Conservation (phyloP, 257 asterid species). For the Solanum sejunctum region DNA sequence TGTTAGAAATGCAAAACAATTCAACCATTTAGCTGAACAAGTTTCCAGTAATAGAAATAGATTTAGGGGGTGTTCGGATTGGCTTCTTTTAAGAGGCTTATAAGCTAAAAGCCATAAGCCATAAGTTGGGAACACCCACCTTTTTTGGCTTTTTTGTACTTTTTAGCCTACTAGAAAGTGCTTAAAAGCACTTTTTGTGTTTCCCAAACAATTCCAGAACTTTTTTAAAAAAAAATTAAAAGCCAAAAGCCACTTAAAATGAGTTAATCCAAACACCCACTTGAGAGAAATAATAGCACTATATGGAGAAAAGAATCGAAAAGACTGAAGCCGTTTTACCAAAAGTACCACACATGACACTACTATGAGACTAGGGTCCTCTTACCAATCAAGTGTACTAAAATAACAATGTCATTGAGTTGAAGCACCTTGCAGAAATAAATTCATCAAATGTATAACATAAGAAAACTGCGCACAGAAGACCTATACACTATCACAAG, state of each 20-base stretch:
- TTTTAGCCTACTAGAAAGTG: too few relatives aligned
- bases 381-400: background rate
- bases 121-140: too few relatives aligned
- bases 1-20: background rate
- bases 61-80: background rate
- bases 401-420: background rate
- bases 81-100: too few relatives aligned
- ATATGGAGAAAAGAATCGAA: background rate
- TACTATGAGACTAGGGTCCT: background rate
- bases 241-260: too few relatives aligned
- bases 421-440: background rate
- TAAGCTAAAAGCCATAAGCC: too few relatives aligned
- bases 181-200: too few relatives aligned
- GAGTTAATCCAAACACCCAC: too few relatives aligned
- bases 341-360: background rate
- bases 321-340: background rate
- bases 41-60: background rate
- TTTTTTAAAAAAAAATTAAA: too few relatives aligned
- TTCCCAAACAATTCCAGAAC: too few relatives aligned
- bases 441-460: background rate
- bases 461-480: background rate
- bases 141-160: too few relatives aligned
- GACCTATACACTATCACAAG: background rate
- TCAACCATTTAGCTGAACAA: background rate
- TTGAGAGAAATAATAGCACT: background rate